These are phyloP conservation scores for Hymenoscyphus linearis DNA, from an alignment of 2,329 filamentous ascomycete genomes.

Conservation along the genomic window DNA sequence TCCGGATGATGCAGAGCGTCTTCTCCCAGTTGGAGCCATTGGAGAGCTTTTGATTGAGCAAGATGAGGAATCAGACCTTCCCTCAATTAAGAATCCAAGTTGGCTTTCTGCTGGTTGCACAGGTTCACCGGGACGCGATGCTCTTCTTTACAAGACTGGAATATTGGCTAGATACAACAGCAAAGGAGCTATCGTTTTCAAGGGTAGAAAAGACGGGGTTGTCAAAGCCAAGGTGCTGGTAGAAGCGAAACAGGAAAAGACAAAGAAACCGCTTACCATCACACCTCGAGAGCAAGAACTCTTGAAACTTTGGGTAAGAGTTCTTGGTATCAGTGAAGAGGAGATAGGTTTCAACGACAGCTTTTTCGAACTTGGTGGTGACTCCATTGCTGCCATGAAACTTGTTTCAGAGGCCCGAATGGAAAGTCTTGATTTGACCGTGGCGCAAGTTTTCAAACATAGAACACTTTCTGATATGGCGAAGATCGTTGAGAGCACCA, in stretches of 20 bases:
- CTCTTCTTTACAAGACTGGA: slow-evolving; percentile 22
- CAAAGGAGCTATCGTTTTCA: neutral
- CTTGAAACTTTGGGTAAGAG: slow-evolving; percentile 31
- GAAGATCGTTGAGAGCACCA: slow-evolving; percentile 32
- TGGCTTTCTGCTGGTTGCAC: neutral
- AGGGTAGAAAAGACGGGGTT: slow-evolving; percentile 14
- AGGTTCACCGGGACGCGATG: slow-evolving; percentile 26
- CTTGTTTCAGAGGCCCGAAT: slow-evolving; percentile 37
- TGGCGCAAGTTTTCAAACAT: slow-evolving; percentile 40
- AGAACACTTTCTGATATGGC: slow-evolving; percentile 20
- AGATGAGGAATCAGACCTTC: slow-evolving; percentile 13
- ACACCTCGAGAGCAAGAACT: slow-evolving; percentile 35
- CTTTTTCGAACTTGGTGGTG: slow-evolving; percentile 37
- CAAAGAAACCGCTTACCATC: slow-evolving; percentile 17
- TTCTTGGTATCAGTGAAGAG: slow-evolving; percentile 26
- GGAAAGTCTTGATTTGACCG: slow-evolving; percentile 33
- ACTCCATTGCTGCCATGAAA: slow-evolving; percentile 38
- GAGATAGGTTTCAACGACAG: slow-evolving; percentile 33
- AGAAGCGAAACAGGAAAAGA: slow-evolving; percentile 31
- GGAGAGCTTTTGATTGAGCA: slow-evolving; percentile 23
- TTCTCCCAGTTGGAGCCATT: slow-evolving; percentile 18
- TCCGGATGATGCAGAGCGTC: slow-evolving; percentile 9
- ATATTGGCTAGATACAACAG: slow-evolving; percentile 7
- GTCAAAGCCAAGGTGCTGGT: slow-evolving; percentile 22
- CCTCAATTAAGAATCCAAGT: neutral